Evolutionary conservation across 2,329 filamentous ascomycete genomes (phyloP).

Genomic region (Phoma herbarum): DNA sequence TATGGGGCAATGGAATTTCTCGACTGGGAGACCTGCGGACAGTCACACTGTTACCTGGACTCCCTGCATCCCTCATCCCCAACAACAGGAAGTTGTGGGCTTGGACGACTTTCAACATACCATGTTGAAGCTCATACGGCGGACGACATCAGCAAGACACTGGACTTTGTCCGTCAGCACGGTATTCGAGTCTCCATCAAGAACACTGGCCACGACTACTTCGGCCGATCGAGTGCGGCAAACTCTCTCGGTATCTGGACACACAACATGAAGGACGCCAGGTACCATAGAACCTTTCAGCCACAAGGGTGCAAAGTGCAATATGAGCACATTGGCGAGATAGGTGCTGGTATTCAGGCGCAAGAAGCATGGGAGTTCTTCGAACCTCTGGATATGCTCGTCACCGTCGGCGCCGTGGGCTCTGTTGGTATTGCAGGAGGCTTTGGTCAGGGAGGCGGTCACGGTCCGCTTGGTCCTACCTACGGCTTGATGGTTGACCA

Average conservation of each 20-base stretch:
- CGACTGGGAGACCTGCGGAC: constrained; percentile 46
- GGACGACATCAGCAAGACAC: constrained; percentile 39
- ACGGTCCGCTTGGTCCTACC: constrained; percentile 61
- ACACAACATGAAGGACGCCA: constrained; percentile 44
- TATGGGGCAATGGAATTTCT: constrained; percentile 50
- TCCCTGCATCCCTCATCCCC: constrained; percentile 36
- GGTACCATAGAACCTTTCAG: constrained; percentile 40
- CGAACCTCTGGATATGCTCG: constrained; percentile 43
- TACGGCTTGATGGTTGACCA: constrained; percentile 53
- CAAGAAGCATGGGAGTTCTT: constrained; percentile 50
- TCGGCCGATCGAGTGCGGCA: constrained; percentile 44
- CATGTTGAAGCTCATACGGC: constrained; percentile 41
- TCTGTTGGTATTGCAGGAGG: constrained; percentile 61
- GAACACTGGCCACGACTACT: constrained; percentile 51
- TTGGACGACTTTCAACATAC: constrained; percentile 46
- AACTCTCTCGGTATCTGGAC: constrained; percentile 50
- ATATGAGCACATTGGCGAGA: constrained; percentile 46
- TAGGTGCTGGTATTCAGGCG: constrained; percentile 48
- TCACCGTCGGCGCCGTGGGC: constrained; percentile 47
- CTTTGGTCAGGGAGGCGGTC: constrained; percentile 61
- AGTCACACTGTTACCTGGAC: constrained; percentile 43
- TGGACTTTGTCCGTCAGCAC: constrained; percentile 42
- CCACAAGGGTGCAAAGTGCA: constrained; percentile 35
- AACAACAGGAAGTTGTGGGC: constrained; percentile 40
- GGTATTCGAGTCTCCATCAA: constrained; percentile 49